Evolutionary conservation across 495 filamentous ascomycete species (phyloP).

Genomic region (Penicillium malachiteum): DNA sequence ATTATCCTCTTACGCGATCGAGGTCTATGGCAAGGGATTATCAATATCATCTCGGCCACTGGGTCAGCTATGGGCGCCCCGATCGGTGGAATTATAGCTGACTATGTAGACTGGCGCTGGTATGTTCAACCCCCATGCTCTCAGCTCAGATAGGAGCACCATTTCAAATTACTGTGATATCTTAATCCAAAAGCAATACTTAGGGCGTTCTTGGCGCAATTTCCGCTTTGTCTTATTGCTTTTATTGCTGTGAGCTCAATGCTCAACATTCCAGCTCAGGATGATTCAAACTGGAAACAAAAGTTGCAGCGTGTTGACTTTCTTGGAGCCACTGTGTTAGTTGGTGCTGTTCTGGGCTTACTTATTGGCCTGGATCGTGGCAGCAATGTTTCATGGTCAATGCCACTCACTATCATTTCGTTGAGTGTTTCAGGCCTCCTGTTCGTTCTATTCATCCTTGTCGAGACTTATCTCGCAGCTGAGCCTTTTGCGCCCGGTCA

Average conservation of each 20-base stretch:
- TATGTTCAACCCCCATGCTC: constrained; percentile 18
- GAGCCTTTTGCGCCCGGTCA: constrained; percentile 80
- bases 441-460: constrained; percentile 65
- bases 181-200: not conserved
- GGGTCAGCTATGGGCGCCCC: constrained; percentile 73
- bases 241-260: not conserved
- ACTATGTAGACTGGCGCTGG: constrained; percentile 83
- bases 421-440: constrained; percentile 57
- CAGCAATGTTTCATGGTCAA: constrained; percentile 68
- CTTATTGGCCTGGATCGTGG: constrained; percentile 77
- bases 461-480: constrained; percentile 69
- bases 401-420: constrained; percentile 58
- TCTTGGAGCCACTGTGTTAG: constrained; percentile 67
- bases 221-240: not conserved
- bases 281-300: not conserved
- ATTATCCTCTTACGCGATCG: constrained; percentile 73
- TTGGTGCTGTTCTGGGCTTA: constrained; percentile 69
- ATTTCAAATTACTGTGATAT: not conserved
- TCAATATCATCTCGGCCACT: constrained; percentile 75
- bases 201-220: not conserved
- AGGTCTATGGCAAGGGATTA: constrained; percentile 77
- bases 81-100: constrained; percentile 68
- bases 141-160: no score
- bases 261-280: not conserved
- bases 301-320: constrained; percentile 64